Base-by-base conservation (phyloP, 805 yeast species). In the Pichia eremophila region DNA sequence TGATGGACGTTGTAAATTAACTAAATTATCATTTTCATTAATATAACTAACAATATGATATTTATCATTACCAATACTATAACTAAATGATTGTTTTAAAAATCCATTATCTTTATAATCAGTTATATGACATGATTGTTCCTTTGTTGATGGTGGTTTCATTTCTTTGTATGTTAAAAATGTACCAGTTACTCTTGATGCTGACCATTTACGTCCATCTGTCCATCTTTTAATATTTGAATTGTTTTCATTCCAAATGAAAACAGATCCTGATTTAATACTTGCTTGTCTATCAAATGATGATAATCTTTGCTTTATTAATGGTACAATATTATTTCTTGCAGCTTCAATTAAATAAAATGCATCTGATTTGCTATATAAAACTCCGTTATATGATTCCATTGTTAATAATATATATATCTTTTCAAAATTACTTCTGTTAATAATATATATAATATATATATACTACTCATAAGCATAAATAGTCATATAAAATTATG, bases 191-290 rank as follows among this genome's bases (percentile, higher is more conserved):
- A 84, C 88, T 49, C 88, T 70, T 0, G 85, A 78, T 2, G 89
- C 85, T 49, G 79, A 71, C 90, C 91, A 83, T 34, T 74, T 71
- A 52, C 75, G 74, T 18, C 90, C 87, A 57, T 83, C 91, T 1
- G 90, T 83, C 90, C 91, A 83, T 29, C 90, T 66, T 52, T 79
- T 74, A 79, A 84, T 81, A 17, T 80, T 83, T 40, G 85, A 78
- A 54, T 78, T 81, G 14, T 72, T 67, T 59, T 83, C 90, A 59
- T 79, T 82, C 89, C 89, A 83, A 9, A 82, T 75, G 55, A 78
- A 83, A 2, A 83, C 74, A 3, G 81, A 71, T 5, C 87, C 87
- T 9, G 79, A 70, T 19, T 64, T 63, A 39, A 84, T 81, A 19
- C 65, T 63, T 28, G 67, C 60, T 12, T 51, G 44, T 25, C 85